Evolutionary conservation across 179 eudicot genomes (phyloP), one percentile per base, ranked within the genome.

Genomic region (Corrigiola litoralis): DNA sequence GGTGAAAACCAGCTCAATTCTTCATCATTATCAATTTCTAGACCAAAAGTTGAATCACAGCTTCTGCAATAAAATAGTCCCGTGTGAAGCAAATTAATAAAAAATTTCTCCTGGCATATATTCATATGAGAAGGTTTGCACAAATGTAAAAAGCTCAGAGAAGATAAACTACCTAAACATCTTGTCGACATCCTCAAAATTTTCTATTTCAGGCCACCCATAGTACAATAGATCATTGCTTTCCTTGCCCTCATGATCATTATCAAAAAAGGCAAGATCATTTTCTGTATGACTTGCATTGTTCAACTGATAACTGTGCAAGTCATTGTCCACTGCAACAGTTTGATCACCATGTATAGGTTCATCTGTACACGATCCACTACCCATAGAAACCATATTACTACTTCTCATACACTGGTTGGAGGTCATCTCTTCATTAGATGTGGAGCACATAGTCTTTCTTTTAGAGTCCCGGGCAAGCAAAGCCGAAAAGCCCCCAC

Each of bases 161-260:
- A 29, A 57, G 17, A 41, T 6, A 37, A 65, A 46, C 57, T 82
- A 90, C 97, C 97, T 88, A 67, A 90, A 84, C 87, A 90, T 84
- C 78, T 75, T 72, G 78, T 90, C 95, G 55, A 94, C 94, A 77
- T 94, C 99, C 71, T 94, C 96, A 72, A 94, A 86, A 70, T 83
- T 87, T 56, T 79, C 94, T 18, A 94, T 81, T 20, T 87, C 94
- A 48, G 85, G 82, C 99, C 97, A 94, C 38, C 76, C 82, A 74
- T 83, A 87, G 60, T 68, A 79, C 63, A 83, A 75, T 31, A 83
- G 72, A 68, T 89, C 98, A 62, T 59, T 68, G 74, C 80, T 79
- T 47, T 77, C 88, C 77, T 87, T 84, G 45, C 67, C 84, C 66
- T 78, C 80, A 34, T 51, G 64, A 62, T 55, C 75, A 66, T 77